Evolutionary conservation across 2,329 filamentous ascomycete genomes (phyloP), one percentile per base, ranked within the genome.

Genomic region (Periglandula ipomoeae): DNA sequence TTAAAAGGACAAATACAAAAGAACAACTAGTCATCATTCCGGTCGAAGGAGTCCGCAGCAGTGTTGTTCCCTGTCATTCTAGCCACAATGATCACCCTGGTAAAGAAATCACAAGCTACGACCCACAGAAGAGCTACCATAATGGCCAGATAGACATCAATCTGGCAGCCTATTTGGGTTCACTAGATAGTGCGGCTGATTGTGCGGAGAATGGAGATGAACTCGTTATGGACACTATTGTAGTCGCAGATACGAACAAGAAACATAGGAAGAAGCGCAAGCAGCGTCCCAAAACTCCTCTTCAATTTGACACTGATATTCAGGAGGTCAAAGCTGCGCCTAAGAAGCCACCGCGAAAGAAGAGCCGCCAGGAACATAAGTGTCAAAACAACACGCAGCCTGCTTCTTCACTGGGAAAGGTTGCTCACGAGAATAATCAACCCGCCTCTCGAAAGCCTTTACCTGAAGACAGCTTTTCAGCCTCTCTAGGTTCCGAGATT

Each of bases 271-370:
- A 45, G 46, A 65, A 56, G 27, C 55, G 56, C n/a, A 64, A 56
- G 44, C 66, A 68, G 51, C 55, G 62, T 22, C 55, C 65, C 1
- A 69, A 69, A 41, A 48, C 60, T 1, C 61, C 66, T 1, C 47
- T 69, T 2, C 49, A 58, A 3, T 65, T 69, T 13, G 59, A 69
- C 44, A 54, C 59, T 8, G n/a, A 44, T 1, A 67, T 60, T 5
- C 58, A 62, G 10, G 51, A 57, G 6, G 52, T 65, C 2, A 59
- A 55, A 4, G 46, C 48, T 8, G 23, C 47, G 17, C 13, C 43
- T 8, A 32, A 43, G 6, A 47, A 22, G 39, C 41, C 3, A 55
- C 48, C 23, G 20, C 45, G 26, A 13, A 47, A 47, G n/a, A 47
- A 17, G 15, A 41, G 5, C 4, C 24, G 45, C n/a, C 39, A 7